phyloP scores from a whole-genome alignment of 2,329 filamentous ascomycete species.

The Botrytis porri region DNA sequence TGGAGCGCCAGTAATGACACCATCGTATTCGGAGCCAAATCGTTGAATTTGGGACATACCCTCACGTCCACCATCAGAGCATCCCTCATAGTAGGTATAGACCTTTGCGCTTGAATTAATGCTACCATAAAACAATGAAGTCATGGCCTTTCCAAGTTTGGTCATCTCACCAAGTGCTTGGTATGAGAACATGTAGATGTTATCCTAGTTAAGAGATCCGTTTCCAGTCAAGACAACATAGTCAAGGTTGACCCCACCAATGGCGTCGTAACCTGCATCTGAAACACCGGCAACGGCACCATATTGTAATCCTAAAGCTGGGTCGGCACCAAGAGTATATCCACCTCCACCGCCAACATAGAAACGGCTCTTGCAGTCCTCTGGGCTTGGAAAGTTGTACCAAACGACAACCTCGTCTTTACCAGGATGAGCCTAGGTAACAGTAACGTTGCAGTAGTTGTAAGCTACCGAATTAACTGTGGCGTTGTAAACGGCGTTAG shows the following conservation, averaged over 20 bases:
- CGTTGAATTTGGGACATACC: constrained; percentile 47
- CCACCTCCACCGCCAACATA: constrained; percentile 48
- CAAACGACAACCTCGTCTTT: constrained; percentile 40
- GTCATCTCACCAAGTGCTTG: constrained; percentile 41
- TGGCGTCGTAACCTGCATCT: constrained; percentile 50
- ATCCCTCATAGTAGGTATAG: constrained; percentile 39
- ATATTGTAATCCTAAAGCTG: constrained; percentile 44
- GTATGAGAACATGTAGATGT: constrained; percentile 42
- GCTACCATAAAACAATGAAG: constrained; percentile 43
- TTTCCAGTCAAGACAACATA: constrained; percentile 37
- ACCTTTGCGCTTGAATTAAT: constrained; percentile 21
- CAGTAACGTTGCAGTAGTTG: constrained; percentile 47
- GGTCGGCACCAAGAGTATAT: constrained; percentile 40
- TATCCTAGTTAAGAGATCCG: constrained; percentile 37
- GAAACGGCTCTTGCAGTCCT: constrained; percentile 46
- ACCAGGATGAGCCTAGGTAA: constrained; percentile 47
- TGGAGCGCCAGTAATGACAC: constrained; percentile 46
- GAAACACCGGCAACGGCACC: constrained; percentile 49
- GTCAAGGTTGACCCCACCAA: constrained; percentile 41
- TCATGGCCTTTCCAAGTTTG: constrained; percentile 44
- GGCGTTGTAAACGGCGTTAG: constrained; percentile 39
- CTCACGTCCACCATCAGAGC: constrained; percentile 49
- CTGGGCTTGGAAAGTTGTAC: constrained; percentile 45
- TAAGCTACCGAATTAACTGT: constrained; percentile 36
- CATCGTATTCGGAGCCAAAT: constrained; percentile 44